These are phyloP conservation scores for Backusella westeae DNA, from an alignment of 192 early-diverging fungal species.

Conservation along the genomic window DNA sequence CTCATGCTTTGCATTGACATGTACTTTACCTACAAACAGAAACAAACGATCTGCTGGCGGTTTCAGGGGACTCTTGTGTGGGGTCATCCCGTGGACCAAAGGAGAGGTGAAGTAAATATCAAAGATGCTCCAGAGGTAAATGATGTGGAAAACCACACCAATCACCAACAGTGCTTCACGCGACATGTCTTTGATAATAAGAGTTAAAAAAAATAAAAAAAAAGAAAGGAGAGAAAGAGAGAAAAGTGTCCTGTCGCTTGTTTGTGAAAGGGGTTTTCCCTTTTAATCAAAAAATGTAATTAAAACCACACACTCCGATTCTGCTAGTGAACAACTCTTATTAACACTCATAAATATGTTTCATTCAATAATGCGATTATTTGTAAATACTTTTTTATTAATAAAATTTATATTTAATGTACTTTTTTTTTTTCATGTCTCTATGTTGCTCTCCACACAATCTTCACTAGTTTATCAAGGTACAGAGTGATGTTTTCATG, in stretches of 20 bases:
- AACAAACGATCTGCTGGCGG: constrained; percentile 86
- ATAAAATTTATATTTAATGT: neutral
- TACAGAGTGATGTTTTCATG: constrained; percentile 43
- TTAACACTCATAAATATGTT: too few relatives aligned
- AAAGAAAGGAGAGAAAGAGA: neutral
- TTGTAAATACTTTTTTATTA: neutral
- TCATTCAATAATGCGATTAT: neutral
- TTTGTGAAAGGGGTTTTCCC: neutral
- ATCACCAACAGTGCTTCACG: constrained; percentile 63
- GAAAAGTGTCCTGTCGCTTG: neutral
- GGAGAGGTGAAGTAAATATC: constrained; percentile 99
- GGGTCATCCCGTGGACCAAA: constrained; percentile 95
- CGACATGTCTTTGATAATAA: neutral
- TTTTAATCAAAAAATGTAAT: neutral
- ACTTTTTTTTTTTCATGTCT: neutral
- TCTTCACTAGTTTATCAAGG: constrained; percentile 38
- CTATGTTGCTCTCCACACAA: constrained; percentile 9
- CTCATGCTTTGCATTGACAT: neutral
- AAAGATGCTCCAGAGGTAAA: constrained; percentile 91
- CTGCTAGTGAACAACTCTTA: too few relatives aligned
- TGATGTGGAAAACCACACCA: constrained; percentile 88
- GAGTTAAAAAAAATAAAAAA: neutral
- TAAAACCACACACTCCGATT: neutral
- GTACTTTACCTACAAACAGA: constrained; percentile 72
- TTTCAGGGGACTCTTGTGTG: constrained; percentile 63